Evolutionary conservation across 495 filamentous ascomycete species (phyloP), one percentile per base, ranked within the genome.

Genomic region (Xylaria nigripes): DNA sequence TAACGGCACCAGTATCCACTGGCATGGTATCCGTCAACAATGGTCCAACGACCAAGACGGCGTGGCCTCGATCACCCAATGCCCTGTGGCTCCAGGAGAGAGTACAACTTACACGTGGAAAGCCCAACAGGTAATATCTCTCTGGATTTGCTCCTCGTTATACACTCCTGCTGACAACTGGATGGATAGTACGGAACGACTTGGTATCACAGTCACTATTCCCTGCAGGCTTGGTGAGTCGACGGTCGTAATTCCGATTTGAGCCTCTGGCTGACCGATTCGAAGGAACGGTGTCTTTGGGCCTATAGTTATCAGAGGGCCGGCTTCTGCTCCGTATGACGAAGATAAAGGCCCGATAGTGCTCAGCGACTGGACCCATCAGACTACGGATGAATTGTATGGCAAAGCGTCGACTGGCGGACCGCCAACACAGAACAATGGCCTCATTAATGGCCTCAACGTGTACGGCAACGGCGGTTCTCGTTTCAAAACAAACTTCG

Each of bases 121-220:
- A 45, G 79, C 74, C 13, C 68, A 58, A 15, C 76, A 78, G 48
- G 56, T 58, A 48, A 7, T 16, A 22, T 16, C 12, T 36, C 27
- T 16, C 16, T 1, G 12, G 7, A 9, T 23, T 47, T 45, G 24
- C 15, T 18, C 5, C 36, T 23, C 3, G 23, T 6, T 25, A 30
- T 27, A 45, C 4, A 13, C 16, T 19, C 4, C 19, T 21, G 21
- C 44, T 53, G n/a, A 58, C 13, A 21, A 40, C 16, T 36, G n/a
- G n/a, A n/a, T 30, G 6, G 12, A 0, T 64, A 72, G 48, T 85
- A 86, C 56, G 84, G 83, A 1, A 76, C 76, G 0, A 70, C 75
- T 6, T 86, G 81, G 81, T 86, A 84, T 50, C 83, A 85, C 59
- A 74, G 69, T 25, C 83, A 86, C 59, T 82, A 77, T 57, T 72